Conservation (phyloP, 306 rosid genomes). For the Cicer bijugum region DNA sequence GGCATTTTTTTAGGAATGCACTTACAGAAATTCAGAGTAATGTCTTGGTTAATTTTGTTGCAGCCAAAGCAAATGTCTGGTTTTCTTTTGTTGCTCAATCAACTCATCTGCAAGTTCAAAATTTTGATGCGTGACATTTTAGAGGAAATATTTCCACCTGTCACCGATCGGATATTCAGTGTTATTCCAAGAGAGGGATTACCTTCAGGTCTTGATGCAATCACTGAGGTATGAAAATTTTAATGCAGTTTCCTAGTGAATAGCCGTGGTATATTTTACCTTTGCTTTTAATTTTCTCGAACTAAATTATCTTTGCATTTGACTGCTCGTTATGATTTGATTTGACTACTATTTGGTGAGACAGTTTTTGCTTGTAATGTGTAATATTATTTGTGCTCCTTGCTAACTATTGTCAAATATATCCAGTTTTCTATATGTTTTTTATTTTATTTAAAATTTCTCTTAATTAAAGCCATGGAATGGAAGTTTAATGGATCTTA, state of each 20-base stretch:
- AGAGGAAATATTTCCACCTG: conserved; percentile 84
- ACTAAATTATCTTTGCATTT: conserved; percentile 3
- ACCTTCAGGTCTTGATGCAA: conserved; percentile 82
- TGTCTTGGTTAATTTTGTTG: conserved; percentile 45
- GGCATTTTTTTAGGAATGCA: too few species aligned
- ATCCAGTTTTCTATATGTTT: conserved; percentile 3
- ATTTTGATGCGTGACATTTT: conserved; percentile 68
- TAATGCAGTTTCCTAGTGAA: background rate
- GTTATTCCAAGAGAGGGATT: conserved; percentile 75
- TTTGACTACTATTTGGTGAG: conserved; percentile 24
- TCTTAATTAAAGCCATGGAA: background rate
- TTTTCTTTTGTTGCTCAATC: conserved; percentile 83
- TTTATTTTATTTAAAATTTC: conserved; percentile 25
- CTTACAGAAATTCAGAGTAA: conserved; percentile 16
- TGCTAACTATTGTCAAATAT: conserved; percentile 6
- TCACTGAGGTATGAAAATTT: conserved; percentile 73
- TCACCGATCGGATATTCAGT: conserved; percentile 72
- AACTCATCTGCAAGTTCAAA: conserved; percentile 92
- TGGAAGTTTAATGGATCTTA: conserved; percentile 27
- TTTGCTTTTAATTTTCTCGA: conserved; percentile 14
- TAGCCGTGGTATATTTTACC: background rate
- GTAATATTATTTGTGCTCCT: conserved; percentile 2
- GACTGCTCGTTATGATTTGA: conserved; percentile 32
- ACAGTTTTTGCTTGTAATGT: conserved; percentile 36
- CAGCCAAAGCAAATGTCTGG: conserved; percentile 92